Evolutionary conservation across 495 filamentous ascomycete species (phyloP).

Genomic region (Peziza echinospora): DNA sequence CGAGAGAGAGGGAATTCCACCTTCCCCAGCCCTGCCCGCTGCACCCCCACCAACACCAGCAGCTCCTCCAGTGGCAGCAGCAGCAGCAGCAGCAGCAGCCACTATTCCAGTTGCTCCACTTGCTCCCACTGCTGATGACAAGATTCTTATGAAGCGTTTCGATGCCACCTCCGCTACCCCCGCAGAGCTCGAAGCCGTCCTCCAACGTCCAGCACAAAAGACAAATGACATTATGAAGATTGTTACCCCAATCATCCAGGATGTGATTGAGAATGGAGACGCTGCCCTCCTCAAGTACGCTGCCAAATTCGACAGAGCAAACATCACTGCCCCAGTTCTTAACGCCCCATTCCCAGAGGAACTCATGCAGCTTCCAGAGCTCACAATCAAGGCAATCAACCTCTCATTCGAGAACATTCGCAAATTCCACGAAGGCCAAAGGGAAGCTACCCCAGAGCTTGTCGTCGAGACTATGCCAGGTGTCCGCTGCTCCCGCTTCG

Average conservation of each 20-base stretch:
- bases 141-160: constrained; percentile 65
- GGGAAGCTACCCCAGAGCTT: constrained; percentile 54
- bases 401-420: constrained; percentile 80
- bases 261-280: constrained; percentile 61
- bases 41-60: constrained; percentile 13
- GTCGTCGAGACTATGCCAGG: constrained; percentile 93
- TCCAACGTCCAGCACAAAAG: constrained; percentile 78
- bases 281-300: constrained; percentile 75
- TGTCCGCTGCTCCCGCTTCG: constrained; percentile 82
- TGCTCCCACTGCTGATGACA: constrained; percentile 33
- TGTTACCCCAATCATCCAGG: constrained; percentile 73
- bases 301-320: constrained; percentile 91
- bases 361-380: constrained; percentile 62
- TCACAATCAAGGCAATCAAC: constrained; percentile 80
- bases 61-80: background rate
- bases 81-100: background rate
- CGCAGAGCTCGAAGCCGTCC: constrained; percentile 40
- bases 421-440: constrained; percentile 79
- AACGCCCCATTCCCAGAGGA: constrained; percentile 63
- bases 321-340: constrained; percentile 68
- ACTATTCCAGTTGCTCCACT: constrained; percentile 15
- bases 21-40: constrained; percentile 21
- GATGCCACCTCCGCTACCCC: constrained; percentile 38
- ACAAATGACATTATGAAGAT: constrained; percentile 82
- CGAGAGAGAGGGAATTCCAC: constrained; percentile 42